Evolutionary conservation across 805 yeast genomes (phyloP), one percentile per base, ranked within the genome.

Genomic region (Maudiozyma barnettii): DNA sequence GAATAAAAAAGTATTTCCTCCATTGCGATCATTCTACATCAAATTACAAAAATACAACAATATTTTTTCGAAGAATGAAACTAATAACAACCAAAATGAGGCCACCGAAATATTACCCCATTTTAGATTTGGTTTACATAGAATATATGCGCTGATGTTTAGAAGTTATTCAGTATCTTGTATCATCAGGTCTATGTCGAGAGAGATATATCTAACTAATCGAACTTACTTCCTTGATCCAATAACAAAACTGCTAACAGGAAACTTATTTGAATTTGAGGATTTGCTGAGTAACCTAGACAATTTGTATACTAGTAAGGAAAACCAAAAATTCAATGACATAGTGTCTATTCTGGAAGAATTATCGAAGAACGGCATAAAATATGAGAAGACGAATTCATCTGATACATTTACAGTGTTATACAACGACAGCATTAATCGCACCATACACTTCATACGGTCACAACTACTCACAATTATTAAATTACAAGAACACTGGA

Each of bases 111-210:
- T 35, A 18, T 26, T 51, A 13, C 37, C 50, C 3, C 30, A 31
- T 36, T 44, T 23, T 12, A 42, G 47, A 18, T 49, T 45, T 22
- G 37, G 76, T 0, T 54, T 76, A 38, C 83, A 79, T 53, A 65
- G 74, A 48, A 61, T 76, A 4, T 69, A 76, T 48, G 67, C 75
- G 12, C 49, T 59, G 18, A 44, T 60, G 2, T 46, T 61, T 8
- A 51, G 61, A 35, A 47, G 52, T 9, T 47, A 54, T 23, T 49
- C 53, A 33, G 33, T 58, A 6, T 33, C 53, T 1, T 49, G 53
- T 29, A 51, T 59, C 29, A 46, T 57, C 3, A 47, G 51, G 6
- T 52, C 58, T 41, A 13, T 63, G 16, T 35, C 52, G 9, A 58
- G 62, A 40, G 65, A 62, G 41, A 44, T 63, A 9, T 61, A 57